Conservation (phyloP, 148 eudicot species). For the Vaccinium corymbosum region DNA sequence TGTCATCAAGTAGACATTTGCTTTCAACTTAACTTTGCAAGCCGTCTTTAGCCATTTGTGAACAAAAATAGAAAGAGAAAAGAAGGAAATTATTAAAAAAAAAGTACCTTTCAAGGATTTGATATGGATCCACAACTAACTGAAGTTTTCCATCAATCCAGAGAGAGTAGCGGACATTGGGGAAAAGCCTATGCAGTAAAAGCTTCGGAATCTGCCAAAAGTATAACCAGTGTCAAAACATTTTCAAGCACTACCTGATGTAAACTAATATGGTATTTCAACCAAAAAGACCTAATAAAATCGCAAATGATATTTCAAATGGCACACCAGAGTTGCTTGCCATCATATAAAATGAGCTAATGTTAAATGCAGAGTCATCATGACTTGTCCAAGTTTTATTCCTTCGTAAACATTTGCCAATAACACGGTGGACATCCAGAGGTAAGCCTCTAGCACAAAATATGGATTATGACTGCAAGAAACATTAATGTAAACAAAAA, state of each 20-base stretch:
- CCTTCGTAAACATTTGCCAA: neutral
- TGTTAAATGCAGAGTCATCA: neutral
- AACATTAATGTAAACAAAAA: neutral
- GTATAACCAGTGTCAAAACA: neutral
- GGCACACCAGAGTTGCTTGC: neutral
- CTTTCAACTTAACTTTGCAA: neutral
- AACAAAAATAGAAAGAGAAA: neutral
- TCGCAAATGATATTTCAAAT: neutral
- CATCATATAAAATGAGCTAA: neutral
- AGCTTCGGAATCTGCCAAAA: conserved; percentile 84
- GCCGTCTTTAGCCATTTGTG: neutral
- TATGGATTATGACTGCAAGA: neutral
- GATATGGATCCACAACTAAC: conserved; percentile 96
- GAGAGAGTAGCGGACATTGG: conserved; percentile 86
- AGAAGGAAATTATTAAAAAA: conserved; percentile 4
- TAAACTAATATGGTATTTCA: neutral
- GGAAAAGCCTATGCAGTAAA: conserved; percentile 87
- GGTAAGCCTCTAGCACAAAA: neutral
- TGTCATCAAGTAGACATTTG: neutral
- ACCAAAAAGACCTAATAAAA: neutral
- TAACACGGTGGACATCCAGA: neutral
- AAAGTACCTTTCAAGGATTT: conserved; percentile 83
- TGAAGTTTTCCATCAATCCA: conserved; percentile 99
- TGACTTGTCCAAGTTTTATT: neutral
- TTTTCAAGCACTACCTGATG: neutral